These are phyloP conservation scores for Mycocentrospora acerina DNA, from an alignment of 2,329 filamentous ascomycete genomes.

Conservation along the genomic window DNA sequence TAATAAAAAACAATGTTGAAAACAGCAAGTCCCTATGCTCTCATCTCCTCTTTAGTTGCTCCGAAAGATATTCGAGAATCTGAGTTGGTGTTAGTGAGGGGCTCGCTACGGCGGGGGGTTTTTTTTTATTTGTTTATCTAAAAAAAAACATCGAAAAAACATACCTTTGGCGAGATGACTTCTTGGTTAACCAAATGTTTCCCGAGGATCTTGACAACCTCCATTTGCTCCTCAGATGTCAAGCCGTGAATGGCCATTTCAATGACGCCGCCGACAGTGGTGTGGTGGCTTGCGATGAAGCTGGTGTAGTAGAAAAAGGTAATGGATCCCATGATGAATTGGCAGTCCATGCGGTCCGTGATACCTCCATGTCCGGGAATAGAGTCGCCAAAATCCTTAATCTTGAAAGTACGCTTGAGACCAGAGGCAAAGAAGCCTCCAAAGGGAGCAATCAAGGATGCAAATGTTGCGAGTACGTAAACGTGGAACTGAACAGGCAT, in stretches of 20 bases:
- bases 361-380: slow-evolving; percentile 98
- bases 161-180: slow-evolving; percentile 56
- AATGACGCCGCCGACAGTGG: slow-evolving; percentile 81
- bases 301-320: slow-evolving; percentile 98
- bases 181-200: slow-evolving; percentile 68
- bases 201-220: slow-evolving; percentile 64
- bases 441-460: slow-evolving; percentile 94
- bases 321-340: slow-evolving; percentile 99
- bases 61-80: slow-evolving; percentile 29
- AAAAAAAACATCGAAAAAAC: slow-evolving; percentile 1
- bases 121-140: no score
- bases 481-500: slow-evolving; percentile 94
- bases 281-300: slow-evolving; percentile 88
- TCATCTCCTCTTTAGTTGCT: slow-evolving; percentile 26
- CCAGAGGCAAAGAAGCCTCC: slow-evolving; percentile 98
- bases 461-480: slow-evolving; percentile 85
- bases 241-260: slow-evolving; percentile 91
- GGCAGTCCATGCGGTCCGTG: slow-evolving; percentile 98
- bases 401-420: slow-evolving; percentile 97
- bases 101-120: no score
- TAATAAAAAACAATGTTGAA: slow-evolving; percentile 1
- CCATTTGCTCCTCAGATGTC: slow-evolving; percentile 82
- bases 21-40: not conserved
- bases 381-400: slow-evolving; percentile 98
- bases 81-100: slow-evolving; percentile 7